Conservation (phyloP, 2,329 filamentous ascomycete genomes). For the Orbilia brochopaga region DNA sequence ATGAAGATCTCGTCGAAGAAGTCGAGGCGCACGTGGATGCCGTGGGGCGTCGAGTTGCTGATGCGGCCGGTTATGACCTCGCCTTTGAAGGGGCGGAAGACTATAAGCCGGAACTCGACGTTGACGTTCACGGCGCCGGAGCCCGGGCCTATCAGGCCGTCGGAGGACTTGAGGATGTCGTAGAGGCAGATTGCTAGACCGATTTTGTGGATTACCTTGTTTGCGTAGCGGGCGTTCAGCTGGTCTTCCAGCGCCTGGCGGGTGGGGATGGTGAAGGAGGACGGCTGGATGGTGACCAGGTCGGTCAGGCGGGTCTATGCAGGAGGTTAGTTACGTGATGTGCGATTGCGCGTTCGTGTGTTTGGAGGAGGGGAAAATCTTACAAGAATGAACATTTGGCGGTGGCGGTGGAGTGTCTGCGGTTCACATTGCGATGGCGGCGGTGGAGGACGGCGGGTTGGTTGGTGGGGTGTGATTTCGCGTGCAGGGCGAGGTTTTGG, state of each 20-base stretch:
- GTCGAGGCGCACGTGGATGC: slow-evolving; percentile 75
- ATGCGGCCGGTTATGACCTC: slow-evolving; percentile 89
- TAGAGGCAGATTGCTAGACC: slow-evolving; percentile 93
- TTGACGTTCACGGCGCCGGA: slow-evolving; percentile 94
- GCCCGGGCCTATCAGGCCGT: slow-evolving; percentile 91
- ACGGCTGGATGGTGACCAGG: slow-evolving; percentile 87
- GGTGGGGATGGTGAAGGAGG: slow-evolving; percentile 84
- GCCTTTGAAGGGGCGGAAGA: slow-evolving; percentile 94
- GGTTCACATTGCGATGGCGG: slow-evolving; percentile 40
- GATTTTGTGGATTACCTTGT: slow-evolving; percentile 92
- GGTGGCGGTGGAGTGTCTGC: slow-evolving; percentile 3
- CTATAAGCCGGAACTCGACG: slow-evolving; percentile 92
- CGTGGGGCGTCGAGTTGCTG: slow-evolving; percentile 72
- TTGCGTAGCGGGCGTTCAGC: slow-evolving; percentile 95
- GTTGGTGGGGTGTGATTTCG: slow-evolving; percentile 7
- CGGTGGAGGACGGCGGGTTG: background rate
- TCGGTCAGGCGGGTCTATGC: slow-evolving; percentile 87
- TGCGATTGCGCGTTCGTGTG: background rate
- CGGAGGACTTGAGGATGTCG: slow-evolving; percentile 85
- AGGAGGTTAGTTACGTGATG: slow-evolving; percentile 14
- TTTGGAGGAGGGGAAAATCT: background rate
- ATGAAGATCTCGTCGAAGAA: slow-evolving; percentile 84
- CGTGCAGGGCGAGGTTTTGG: no score
- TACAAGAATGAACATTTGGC: slow-evolving; percentile 50
- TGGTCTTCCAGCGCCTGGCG: slow-evolving; percentile 89